Evolutionary conservation across 257 asterid species (phyloP).

Genomic region (Rhazya stricta): DNA sequence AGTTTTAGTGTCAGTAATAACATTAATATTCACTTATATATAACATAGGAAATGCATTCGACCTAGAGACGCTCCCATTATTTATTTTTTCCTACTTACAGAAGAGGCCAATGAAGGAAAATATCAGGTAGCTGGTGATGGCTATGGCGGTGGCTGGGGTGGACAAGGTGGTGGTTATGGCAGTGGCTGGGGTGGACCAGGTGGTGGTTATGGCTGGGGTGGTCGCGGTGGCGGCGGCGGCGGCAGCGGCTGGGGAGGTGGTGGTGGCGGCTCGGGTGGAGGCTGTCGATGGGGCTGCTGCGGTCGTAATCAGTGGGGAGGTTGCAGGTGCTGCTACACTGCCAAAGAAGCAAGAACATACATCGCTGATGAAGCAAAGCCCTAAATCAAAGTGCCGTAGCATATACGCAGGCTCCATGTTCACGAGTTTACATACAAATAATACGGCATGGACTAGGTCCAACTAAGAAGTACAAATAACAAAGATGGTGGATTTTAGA

Average conservation of each 20-base stretch:
- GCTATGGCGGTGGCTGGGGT: slow-evolving; percentile 10
- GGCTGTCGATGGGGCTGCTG: slow-evolving; percentile 15
- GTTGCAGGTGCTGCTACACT: slow-evolving; percentile 16
- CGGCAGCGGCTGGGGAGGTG: not conserved
- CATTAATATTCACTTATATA: not conserved
- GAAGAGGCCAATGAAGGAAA: slow-evolving; percentile 1
- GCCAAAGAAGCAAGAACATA: slow-evolving; percentile 15
- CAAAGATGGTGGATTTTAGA: not conserved
- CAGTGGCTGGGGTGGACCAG: not conserved
- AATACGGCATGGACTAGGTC: slow-evolving; percentile 3
- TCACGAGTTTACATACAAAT: not conserved
- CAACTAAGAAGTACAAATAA: not conserved
- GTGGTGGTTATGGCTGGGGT: not conserved
- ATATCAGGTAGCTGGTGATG: slow-evolving; percentile 4
- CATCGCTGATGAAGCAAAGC: slow-evolving; percentile 7
- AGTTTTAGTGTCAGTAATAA: not conserved
- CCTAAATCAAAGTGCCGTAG: not conserved
- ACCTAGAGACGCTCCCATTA: not conserved
- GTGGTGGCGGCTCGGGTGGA: not conserved
- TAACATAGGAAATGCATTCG: not conserved
- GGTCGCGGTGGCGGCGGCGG: not conserved
- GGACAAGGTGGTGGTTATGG: not conserved
- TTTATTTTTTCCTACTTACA: not conserved
- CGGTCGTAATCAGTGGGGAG: slow-evolving; percentile 1
- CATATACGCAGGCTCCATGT: not conserved